Evolutionary conservation across 306 rosid species (phyloP), one percentile per base, ranked within the genome.

Genomic region (Ammopiptanthus mongolicus): DNA sequence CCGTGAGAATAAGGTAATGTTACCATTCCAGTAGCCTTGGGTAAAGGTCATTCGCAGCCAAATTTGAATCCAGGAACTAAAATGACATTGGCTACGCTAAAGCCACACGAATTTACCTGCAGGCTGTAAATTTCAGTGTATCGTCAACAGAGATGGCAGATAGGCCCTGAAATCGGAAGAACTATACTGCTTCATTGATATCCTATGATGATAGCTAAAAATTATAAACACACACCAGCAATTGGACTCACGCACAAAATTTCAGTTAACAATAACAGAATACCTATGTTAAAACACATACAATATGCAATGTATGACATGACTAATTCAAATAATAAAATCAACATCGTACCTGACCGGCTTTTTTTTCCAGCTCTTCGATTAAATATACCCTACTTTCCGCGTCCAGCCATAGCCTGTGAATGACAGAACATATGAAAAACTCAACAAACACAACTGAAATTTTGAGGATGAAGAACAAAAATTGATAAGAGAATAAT

Each of bases 321-420:
- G 8, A 37, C 29, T 37, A n/a, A 22, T 62, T 10, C 14, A 65
- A 5, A 11, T 44, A 79, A 65, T 21, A 75, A 71, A 71, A 33
- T 39, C 13, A 68, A 76, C 59, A 47, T 2, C 56, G 12, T 75
- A 90, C 96, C 90, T 78, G 88, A 74, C 65, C 83, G 51, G 36
- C 75, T 75, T 57, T 82, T 73, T 75, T 79, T 53, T 78, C 78
- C 42, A 90, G 86, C 82, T 81, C 83, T 51, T 78, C 63, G 34
- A 88, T 73, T 80, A 90, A 82, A 83, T 81, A 74, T 6, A 74
- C 88, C 73, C 93, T 83, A 55, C 65, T 84, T 41, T 78, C 73
- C n/a, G 96, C 88, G 28, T 90, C 96, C 79, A 83, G 96, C 91
- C 91, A 90, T 13, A 90, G 48, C 69, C 96, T 90, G 61, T 60